Percentiles rank a stretch among this genome's conserved stretches.
Conservation (phyloP, 768 basidiomycete genomes). For the Xerocomus potaroensis region DNA sequence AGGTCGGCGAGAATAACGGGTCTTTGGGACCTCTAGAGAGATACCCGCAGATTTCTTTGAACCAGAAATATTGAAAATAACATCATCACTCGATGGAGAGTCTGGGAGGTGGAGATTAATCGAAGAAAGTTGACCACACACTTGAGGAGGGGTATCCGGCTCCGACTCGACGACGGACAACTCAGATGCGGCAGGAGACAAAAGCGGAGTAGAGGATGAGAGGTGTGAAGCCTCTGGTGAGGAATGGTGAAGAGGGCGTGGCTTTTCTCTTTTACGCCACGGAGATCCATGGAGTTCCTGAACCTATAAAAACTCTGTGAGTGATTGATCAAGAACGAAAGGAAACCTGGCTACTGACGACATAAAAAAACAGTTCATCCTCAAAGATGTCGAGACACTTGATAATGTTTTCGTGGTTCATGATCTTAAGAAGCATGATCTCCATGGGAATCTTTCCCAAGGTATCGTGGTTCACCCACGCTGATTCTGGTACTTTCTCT, state of each 20-base stretch:
- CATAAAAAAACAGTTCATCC: constrained; percentile 79
- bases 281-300: constrained; percentile 93
- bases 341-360: constrained; percentile 48
- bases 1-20: constrained; percentile 59
- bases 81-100: constrained; percentile 9
- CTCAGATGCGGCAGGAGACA: constrained; percentile 54
- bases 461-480: constrained; percentile 53
- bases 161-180: constrained; percentile 43
- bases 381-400: constrained; percentile 82
- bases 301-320: constrained; percentile 53
- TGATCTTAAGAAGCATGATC: constrained; percentile 66
- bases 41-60: constrained; percentile 9
- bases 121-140: constrained; percentile 22
- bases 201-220: constrained; percentile 42
- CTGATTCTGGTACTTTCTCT: constrained; percentile 51
- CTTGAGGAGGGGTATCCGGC: constrained; percentile 41
- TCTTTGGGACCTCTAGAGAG: constrained; percentile 26
- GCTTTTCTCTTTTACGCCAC: constrained; percentile 56
- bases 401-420: constrained; percentile 79
- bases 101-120: constrained; percentile 17
- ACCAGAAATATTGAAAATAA: constrained; percentile 2
- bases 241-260: constrained; percentile 20
- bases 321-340: constrained; percentile 2
- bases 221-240: constrained; percentile 24
- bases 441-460: constrained; percentile 74